Evolutionary conservation across 176 grass and related monocot species (phyloP), one percentile per base, ranked within the genome.

Genomic region (Carex myosuroides): DNA sequence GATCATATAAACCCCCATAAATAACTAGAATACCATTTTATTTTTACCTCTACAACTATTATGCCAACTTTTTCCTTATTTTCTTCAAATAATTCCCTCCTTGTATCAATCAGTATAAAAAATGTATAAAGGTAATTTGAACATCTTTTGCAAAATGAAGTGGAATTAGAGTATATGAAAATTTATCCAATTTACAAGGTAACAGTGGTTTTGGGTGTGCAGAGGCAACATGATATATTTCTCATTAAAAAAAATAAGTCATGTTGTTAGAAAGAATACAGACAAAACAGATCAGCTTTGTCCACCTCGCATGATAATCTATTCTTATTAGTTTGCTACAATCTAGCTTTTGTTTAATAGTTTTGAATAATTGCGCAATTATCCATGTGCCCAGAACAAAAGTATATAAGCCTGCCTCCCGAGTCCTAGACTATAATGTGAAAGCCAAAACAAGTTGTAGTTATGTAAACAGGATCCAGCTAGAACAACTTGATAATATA

Each of bases 401-500:
- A 85, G 29, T 61, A 75, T 78, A 57, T 9, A 33, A 78, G 29
- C 50, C 73, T 56, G 52, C 52, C 73, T 56, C 52, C 52, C 6
- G 33, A 55, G 52, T 35, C 73, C 33, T 57, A 78, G 26, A 78
- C 26, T 33, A 41, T 46, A 20, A n/a, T 62, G 39, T 58, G 35
- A 73, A 70, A 85, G 32, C 9, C 17, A 14, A 48, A 64, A 64
- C 60, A 60, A 50, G 33, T 41, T 70, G 66, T 75, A 75, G 21
- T 30, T 30, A 53, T 75, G 41, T 75, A 75, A 54, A 75, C 70
- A 75, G 42, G 12, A 81, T 81, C 79, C 58, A 81, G 58, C 79
- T 81, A 81, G 79, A 44, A 58, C 11, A 64, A 81, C 44, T 78
- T 57, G 73, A 78, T 56, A 56, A 77, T 52, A 13, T 57, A 57